phyloP scores from a whole-genome alignment of 768 basidiomycete genomes.

The Amanita pallidorosea region DNA sequence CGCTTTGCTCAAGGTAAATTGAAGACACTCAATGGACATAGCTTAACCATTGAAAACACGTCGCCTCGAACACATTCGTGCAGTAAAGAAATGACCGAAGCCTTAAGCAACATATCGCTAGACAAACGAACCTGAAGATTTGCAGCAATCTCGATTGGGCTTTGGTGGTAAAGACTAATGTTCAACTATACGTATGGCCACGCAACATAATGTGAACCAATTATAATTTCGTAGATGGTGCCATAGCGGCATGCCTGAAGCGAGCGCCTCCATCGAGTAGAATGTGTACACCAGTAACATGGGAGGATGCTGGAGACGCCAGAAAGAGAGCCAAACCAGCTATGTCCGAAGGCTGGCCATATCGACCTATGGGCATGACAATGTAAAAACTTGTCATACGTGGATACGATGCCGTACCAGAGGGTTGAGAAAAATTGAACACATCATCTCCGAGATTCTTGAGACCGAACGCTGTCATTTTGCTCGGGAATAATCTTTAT shows the following conservation, averaged over 20 bases:
- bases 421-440: constrained; percentile 48
- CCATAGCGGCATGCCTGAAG: constrained; percentile 16
- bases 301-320: constrained; percentile 59
- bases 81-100: constrained; percentile 1
- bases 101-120: not conserved
- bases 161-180: not conserved
- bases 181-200: not conserved
- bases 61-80: not conserved
- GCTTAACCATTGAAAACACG: not conserved
- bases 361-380: constrained; percentile 36
- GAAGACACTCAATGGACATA: constrained; percentile 2
- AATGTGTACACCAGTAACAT: constrained; percentile 66
- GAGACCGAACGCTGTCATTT: constrained; percentile 73
- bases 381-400: not conserved
- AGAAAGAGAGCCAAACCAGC: constrained; percentile 66
- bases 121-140: not conserved
- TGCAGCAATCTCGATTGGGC: not conserved
- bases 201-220: not conserved
- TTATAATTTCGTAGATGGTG: constrained; percentile 25
- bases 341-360: constrained; percentile 54
- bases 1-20: constrained; percentile 19
- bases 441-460: constrained; percentile 40
- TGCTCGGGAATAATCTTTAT: constrained; percentile 65
- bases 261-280: constrained; percentile 59
- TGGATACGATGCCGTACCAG: constrained; percentile 30